Conservation (phyloP, 1,284 basidiomycete species). For the Mycosarcoma maydis region DNA sequence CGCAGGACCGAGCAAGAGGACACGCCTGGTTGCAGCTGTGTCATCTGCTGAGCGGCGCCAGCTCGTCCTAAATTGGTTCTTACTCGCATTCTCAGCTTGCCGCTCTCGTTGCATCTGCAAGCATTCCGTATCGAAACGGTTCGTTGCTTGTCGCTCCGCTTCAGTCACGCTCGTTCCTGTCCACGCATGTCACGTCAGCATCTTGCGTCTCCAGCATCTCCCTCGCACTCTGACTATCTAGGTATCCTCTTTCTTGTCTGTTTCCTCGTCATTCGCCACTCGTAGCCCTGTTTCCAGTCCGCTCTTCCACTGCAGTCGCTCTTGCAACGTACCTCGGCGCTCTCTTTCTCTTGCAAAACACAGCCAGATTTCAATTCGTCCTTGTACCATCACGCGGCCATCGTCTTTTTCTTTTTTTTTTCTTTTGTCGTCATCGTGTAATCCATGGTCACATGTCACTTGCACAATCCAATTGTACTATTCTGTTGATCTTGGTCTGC, state of each 20-base stretch:
- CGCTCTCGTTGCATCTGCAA: background rate
- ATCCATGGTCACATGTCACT: background rate
- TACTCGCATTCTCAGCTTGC: background rate
- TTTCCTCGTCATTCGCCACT: background rate
- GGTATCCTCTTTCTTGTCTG: background rate
- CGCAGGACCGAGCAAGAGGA: conserved; percentile 10
- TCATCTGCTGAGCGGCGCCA: conserved; percentile 25
- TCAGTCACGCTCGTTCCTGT: background rate
- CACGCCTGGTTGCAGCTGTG: conserved; percentile 36
- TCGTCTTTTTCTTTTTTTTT: background rate
- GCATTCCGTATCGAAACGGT: background rate
- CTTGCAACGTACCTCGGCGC: no score
- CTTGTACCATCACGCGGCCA: background rate
- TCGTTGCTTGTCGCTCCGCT: no score
- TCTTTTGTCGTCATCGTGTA: background rate
- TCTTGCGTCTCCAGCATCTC: background rate
- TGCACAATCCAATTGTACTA: no score
- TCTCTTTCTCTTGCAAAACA: no score
- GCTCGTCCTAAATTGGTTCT: background rate
- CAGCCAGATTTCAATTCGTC: background rate
- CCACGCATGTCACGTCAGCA: background rate
- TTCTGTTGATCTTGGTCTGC: no score
- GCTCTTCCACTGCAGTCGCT: no score
- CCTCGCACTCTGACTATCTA: no score
- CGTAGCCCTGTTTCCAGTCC: no score